Evolutionary conservation across 2,329 filamentous ascomycete species (phyloP).

Genomic region (Bipolaris gigantea): DNA sequence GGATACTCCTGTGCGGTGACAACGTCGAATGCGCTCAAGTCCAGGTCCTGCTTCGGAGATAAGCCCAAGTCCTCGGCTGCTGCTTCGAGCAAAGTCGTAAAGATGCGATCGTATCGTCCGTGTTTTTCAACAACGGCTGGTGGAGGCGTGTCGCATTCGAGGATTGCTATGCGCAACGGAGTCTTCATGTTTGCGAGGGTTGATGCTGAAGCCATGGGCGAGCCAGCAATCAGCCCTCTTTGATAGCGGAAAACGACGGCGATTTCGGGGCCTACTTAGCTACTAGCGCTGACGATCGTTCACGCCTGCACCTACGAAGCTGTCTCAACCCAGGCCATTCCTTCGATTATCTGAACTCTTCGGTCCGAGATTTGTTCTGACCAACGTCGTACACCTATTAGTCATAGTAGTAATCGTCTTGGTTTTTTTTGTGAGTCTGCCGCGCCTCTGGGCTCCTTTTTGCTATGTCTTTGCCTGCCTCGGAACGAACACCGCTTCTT

Average conservation of each 20-base stretch:
- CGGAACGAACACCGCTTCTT: constrained; percentile 42
- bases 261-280: constrained; percentile 17
- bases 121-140: constrained; percentile 65
- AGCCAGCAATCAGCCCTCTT: background rate
- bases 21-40: constrained; percentile 70
- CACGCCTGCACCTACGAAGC: constrained; percentile 2
- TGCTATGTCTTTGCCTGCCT: constrained; percentile 20
- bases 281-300: constrained; percentile 14
- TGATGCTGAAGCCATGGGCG: background rate
- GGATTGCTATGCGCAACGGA: constrained; percentile 74
- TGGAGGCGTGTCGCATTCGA: constrained; percentile 83
- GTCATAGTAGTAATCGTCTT: background rate
- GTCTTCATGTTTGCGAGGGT: constrained; percentile 35
- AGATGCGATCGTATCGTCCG: constrained; percentile 69
- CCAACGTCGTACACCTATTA: background rate
- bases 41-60: constrained; percentile 49
- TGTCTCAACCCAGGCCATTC: constrained; percentile 1
- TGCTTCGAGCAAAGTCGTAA: constrained; percentile 55
- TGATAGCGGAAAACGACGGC: constrained; percentile 13
- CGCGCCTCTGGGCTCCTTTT: background rate
- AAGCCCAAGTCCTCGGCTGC: constrained; percentile 53
- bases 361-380: background rate
- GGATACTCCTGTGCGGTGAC: constrained; percentile 73
- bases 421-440: background rate
- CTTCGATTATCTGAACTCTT: background rate